Base-by-base conservation (phyloP, 768 basidiomycete species). In the Pisolithus orientalis region DNA sequence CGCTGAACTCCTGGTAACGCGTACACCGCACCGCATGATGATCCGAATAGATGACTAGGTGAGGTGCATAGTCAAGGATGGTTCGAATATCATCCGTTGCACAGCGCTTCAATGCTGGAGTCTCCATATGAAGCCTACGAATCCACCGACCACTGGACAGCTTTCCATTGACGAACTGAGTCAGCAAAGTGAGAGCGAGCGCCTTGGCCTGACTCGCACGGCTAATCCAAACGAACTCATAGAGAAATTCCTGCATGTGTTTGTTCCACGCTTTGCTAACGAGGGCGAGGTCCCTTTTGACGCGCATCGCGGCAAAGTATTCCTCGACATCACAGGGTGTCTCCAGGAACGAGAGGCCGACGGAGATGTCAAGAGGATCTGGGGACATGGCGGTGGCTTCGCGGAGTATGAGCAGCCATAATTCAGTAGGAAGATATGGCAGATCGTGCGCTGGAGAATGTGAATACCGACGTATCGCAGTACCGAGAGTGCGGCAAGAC, bases 141-240 rank as follows among this genome's bases (percentile, higher is more conserved):
- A 89, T 82, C 67, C 72, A 79, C 21, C 65, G 70, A 10, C 80
- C 83, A 47, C 69, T 71, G 0, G 65, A 59, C 0, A 61, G 57
- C 39, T 70, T 65, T 49, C 66, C 64, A 31, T 62, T 55, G 63
- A 82, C 60, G 67, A 68, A 68, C 62, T 75, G 69, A 56, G 70
- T 65, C n/a, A 72, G 69, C 7, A 78, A 61, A 5, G 72, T 73
- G 57, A 65, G 67, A 1, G 77, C 78, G 3, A 78, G 66, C 0
- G 69, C 62, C 55, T 77, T 73, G 0, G 82, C 79, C 54, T 82
- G 76, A 38, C 69, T 64, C 21, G 78, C 77, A 37, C 76, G 70
- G 48, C 72, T 73, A 59, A 89, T 80, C 87, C 87, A 87, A 37
- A 87, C 76, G 62, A 79, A 82, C 60, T 87, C 83, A 67, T 77